phyloP scores from a whole-genome alignment of 768 basidiomycete species.

The Russula olivacea region DNA sequence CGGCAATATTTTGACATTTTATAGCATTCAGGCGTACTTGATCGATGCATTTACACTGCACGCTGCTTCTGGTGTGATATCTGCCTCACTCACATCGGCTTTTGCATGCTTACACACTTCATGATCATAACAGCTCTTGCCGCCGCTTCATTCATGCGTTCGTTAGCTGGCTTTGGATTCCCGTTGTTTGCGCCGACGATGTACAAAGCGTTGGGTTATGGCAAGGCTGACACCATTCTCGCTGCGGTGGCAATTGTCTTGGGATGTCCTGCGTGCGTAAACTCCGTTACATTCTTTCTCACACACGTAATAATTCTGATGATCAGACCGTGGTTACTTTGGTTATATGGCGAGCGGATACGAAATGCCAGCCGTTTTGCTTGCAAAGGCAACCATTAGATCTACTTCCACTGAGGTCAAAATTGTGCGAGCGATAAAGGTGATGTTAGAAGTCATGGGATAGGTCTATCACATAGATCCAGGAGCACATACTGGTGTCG shows the following conservation, averaged over 20 bases:
- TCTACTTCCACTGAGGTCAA: background rate
- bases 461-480: background rate
- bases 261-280: conserved; percentile 45
- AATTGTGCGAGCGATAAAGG: background rate
- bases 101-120: conserved; percentile 6
- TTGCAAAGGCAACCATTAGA: background rate
- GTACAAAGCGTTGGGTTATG: conserved; percentile 60
- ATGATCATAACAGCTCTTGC: conserved; percentile 46
- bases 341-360: conserved; percentile 45
- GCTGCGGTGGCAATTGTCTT: conserved; percentile 51
- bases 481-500: background rate
- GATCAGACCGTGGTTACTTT: conserved; percentile 39
- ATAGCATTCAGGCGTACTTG: conserved; percentile 59
- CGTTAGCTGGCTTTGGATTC: conserved; percentile 66
- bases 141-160: conserved; percentile 56
- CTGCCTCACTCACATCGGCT: background rate
- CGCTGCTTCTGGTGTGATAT: conserved; percentile 54
- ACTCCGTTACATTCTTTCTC: background rate
- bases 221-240: conserved; percentile 62
- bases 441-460: background rate
- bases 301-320: conserved; percentile 31
- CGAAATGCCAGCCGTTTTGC: conserved; percentile 12
- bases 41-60: conserved; percentile 62
- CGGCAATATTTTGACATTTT: conserved; percentile 55
- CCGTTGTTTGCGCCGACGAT: conserved; percentile 70